phyloP scores from a whole-genome alignment of 495 filamentous ascomycete genomes.

The Usnea hakonensis region DNA sequence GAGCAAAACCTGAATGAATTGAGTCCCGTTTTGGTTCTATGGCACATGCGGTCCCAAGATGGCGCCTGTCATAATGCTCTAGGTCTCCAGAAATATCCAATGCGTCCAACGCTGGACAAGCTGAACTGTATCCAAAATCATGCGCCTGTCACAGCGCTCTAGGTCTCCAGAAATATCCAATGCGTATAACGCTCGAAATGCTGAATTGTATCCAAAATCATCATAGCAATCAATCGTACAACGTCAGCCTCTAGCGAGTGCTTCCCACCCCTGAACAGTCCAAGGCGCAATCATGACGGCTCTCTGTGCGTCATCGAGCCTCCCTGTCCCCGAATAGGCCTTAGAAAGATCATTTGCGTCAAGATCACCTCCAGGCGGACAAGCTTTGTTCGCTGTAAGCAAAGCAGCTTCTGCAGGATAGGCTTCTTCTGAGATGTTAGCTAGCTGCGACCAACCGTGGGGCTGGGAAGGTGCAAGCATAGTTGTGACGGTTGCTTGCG shows the following conservation, averaged over 20 bases:
- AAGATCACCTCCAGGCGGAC: slow-evolving; percentile 62
- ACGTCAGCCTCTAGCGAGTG: slow-evolving; percentile 18
- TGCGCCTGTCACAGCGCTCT: neutral
- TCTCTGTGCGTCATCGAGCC: slow-evolving; percentile 62
- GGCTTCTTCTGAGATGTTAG: slow-evolving; percentile 42
- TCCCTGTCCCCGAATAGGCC: slow-evolving; percentile 70
- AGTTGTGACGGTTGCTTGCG: slow-evolving; percentile 58
- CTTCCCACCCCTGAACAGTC: slow-evolving; percentile 57
- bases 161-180: neutral
- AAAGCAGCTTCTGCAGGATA: slow-evolving; percentile 75
- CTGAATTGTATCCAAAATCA: neutral
- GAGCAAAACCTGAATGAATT: slow-evolving; percentile 12
- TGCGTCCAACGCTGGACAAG: neutral
- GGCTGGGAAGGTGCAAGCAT: slow-evolving; percentile 71
- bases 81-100: neutral
- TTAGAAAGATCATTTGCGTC: slow-evolving; percentile 59
- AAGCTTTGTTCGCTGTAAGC: slow-evolving; percentile 61
- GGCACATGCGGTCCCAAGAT: neutral
- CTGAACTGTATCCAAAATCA: neutral
- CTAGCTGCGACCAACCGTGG: slow-evolving; percentile 68
- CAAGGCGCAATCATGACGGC: slow-evolving; percentile 79
- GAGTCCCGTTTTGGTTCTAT: neutral
- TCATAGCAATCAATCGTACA: slow-evolving; percentile 10
- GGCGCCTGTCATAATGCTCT: neutral
- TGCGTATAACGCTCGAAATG: neutral